Percentiles rank a stretch among this genome's conserved stretches.
Evolutionary conservation across 106 monocot species (phyloP).

Genomic region (Cymbidium sinense): DNA sequence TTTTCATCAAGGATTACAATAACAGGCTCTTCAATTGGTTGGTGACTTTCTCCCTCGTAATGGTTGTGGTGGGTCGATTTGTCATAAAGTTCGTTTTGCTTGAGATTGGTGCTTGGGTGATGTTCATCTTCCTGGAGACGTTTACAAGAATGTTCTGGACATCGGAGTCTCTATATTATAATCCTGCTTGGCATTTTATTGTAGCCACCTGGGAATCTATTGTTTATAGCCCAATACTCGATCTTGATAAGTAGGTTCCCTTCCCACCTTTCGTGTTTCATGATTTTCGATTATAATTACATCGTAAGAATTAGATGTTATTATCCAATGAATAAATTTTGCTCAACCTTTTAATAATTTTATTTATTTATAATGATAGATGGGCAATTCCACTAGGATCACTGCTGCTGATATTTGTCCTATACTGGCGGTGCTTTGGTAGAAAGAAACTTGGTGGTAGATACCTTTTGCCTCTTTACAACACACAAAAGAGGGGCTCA

Average conservation of each 20-base stretch:
- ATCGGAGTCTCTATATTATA: conserved; percentile 84
- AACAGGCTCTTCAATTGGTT: conserved; percentile 94
- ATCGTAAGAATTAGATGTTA: not conserved
- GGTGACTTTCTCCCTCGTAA: conserved; percentile 83
- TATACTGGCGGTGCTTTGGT: conserved; percentile 81
- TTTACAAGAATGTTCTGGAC: conserved; percentile 99
- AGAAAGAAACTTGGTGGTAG: conserved; percentile 55
- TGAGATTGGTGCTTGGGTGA: conserved; percentile 86
- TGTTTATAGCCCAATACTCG: conserved; percentile 88
- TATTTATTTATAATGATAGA: conserved; percentile 26
- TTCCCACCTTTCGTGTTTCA: not conserved
- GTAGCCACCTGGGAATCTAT: conserved; percentile 83
- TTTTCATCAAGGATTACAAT: conserved; percentile 95
- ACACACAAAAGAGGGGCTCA: conserved; percentile 29
- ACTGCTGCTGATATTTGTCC: conserved; percentile 30
- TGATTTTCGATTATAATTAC: not conserved
- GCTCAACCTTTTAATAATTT: not conserved
- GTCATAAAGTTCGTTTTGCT: conserved; percentile 83
- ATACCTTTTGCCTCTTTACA: conserved; percentile 72
- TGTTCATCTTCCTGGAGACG: conserved; percentile 95
- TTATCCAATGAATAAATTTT: not conserved
- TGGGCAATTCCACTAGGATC: conserved; percentile 73
- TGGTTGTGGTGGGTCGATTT: conserved; percentile 87
- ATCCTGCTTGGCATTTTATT: conserved; percentile 87
- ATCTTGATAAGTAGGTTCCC: conserved; percentile 71